Evolutionary conservation across 2,329 filamentous ascomycete genomes (phyloP).

Genomic region (Endoconidiophora laricicola): DNA sequence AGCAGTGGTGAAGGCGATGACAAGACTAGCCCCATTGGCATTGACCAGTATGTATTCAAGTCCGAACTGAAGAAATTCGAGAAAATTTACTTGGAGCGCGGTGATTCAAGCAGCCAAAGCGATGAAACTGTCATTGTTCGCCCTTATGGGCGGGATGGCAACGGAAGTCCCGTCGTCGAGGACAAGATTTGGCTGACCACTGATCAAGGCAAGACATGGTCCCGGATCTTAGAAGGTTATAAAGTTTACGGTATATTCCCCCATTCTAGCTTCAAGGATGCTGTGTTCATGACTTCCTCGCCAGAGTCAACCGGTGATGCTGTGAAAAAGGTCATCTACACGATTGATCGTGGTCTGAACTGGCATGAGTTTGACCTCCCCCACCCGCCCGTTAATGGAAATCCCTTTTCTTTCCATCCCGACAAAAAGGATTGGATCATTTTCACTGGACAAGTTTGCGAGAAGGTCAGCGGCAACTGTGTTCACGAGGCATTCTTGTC

Average conservation of each 20-base stretch:
- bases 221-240: slow-evolving; percentile 49
- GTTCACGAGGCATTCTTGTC: slow-evolving; percentile 61
- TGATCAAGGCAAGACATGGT: slow-evolving; percentile 83
- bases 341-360: slow-evolving; percentile 57
- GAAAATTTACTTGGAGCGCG: slow-evolving; percentile 64
- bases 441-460: slow-evolving; percentile 67
- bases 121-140: slow-evolving; percentile 58
- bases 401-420: slow-evolving; percentile 63
- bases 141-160: slow-evolving; percentile 23
- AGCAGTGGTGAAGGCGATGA: slow-evolving; percentile 19
- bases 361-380: slow-evolving; percentile 62
- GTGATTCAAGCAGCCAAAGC: slow-evolving; percentile 40
- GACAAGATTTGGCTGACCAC: slow-evolving; percentile 54
- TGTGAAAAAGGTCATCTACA: slow-evolving; percentile 48
- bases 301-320: slow-evolving; percentile 24
- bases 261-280: slow-evolving; percentile 67
- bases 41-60: slow-evolving; percentile 45
- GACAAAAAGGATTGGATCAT: slow-evolving; percentile 78
- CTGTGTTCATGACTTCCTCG: slow-evolving; percentile 69
- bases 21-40: slow-evolving; percentile 38
- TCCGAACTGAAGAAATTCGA: slow-evolving; percentile 34
- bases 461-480: slow-evolving; percentile 39
- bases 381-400: slow-evolving; percentile 26
- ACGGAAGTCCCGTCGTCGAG: slow-evolving; percentile 22
- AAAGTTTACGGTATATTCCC: slow-evolving; percentile 55